phyloP scores from a whole-genome alignment of 2,329 filamentous ascomycete genomes.

The Metarhizium rileyi region DNA sequence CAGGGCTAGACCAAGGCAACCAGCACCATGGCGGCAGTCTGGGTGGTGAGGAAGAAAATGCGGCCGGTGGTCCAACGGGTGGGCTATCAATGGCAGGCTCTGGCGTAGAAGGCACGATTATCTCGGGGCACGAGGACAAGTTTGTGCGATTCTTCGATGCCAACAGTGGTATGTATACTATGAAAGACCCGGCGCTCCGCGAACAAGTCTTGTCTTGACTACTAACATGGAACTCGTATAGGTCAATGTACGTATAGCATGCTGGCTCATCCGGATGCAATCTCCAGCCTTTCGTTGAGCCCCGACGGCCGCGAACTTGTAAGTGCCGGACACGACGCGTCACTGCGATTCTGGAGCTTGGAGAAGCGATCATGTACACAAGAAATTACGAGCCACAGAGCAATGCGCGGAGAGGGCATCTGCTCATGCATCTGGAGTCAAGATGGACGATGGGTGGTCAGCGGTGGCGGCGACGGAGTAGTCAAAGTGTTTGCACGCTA shows the following conservation, averaged over 20 bases:
- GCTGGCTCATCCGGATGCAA: conserved; percentile 89
- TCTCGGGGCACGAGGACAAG: conserved; percentile 92
- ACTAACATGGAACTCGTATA: conserved; percentile 28
- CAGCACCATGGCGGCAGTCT: conserved; percentile 46
- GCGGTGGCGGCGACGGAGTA: conserved; percentile 86
- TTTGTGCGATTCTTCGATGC: conserved; percentile 97
- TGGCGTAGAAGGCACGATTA: conserved; percentile 84
- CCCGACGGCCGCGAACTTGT: conserved; percentile 92
- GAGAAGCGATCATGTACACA: conserved; percentile 94
- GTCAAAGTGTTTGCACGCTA: conserved; percentile 78
- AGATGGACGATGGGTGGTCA: conserved; percentile 89
- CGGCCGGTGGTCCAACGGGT: conserved; percentile 66
- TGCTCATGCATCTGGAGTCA: conserved; percentile 93
- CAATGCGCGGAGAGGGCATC: conserved; percentile 94
- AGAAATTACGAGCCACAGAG: conserved; percentile 83
- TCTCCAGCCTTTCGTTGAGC: conserved; percentile 83
- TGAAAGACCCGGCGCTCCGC: not conserved
- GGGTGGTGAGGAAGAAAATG: conserved; percentile 63
- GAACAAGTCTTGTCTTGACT: not conserved
- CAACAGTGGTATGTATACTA: conserved; percentile 78
- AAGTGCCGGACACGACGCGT: conserved; percentile 91
- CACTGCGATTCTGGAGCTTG: conserved; percentile 90
- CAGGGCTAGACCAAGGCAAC: conserved; percentile 61
- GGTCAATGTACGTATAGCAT: conserved; percentile 99
- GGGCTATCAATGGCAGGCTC: conserved; percentile 57